Percentiles rank a stretch among this genome's conserved stretches.
Conservation (phyloP, 495 filamentous ascomycete species). For the Penicillium alfredii region DNA sequence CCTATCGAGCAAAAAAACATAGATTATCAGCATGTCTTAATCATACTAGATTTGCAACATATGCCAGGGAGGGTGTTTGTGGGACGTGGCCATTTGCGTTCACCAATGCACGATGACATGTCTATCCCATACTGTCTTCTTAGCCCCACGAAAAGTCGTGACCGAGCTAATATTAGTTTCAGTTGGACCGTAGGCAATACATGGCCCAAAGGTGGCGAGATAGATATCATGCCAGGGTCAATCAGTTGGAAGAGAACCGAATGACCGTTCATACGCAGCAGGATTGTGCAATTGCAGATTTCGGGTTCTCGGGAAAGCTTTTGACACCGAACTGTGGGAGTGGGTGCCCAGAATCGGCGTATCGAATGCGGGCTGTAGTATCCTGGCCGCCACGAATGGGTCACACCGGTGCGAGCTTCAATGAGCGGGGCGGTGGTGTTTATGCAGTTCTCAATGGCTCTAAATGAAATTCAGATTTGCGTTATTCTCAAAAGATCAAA, state of each 20-base stretch:
- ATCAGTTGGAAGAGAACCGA: constrained; percentile 46
- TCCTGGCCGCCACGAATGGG: constrained; percentile 25
- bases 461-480: constrained; percentile 52
- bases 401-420: constrained; percentile 55
- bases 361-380: constrained; percentile 51
- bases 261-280: constrained; percentile 62
- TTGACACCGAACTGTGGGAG: constrained; percentile 46
- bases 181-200: constrained; percentile 49
- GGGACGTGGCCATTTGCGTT: constrained; percentile 58
- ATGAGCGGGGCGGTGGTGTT: constrained; percentile 53
- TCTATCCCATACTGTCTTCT: too few relatives aligned
- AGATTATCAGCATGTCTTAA: constrained; percentile 49
- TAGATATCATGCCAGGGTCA: constrained; percentile 68
- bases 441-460: constrained; percentile 62
- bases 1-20: constrained; percentile 46
- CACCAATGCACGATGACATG: constrained; percentile 24
- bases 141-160: too few relatives aligned
- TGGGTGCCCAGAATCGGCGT: constrained; percentile 37
- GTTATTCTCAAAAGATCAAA: constrained; percentile 44
- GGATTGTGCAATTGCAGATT: constrained; percentile 50
- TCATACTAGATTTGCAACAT: constrained; percentile 55
- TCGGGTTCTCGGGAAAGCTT: constrained; percentile 39
- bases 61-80: constrained; percentile 49
- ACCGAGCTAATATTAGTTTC: too few relatives aligned
- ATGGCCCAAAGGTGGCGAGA: constrained; percentile 64